These are phyloP conservation scores for Penicillium sp. DNA, from an alignment of 2,329 filamentous ascomycete genomes.

Conservation along the genomic window DNA sequence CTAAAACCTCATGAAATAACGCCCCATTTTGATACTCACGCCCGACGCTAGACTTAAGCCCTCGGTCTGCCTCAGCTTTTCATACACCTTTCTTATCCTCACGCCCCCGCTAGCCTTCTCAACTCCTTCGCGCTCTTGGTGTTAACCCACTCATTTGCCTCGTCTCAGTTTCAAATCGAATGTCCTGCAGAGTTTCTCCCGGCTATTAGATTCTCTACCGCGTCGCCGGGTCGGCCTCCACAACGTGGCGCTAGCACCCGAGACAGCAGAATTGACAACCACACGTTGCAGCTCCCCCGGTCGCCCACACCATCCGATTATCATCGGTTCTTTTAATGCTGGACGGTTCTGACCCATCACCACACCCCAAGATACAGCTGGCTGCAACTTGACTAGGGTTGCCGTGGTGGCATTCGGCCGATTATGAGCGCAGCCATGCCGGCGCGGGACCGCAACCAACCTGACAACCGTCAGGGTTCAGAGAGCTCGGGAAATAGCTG, in stretches of 20 bases:
- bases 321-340: constrained; percentile 26
- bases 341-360: constrained; percentile 6
- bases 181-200: not conserved
- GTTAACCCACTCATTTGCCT: not conserved
- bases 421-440: constrained; percentile 34
- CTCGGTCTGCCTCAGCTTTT: not conserved
- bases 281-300: constrained; percentile 9
- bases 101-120: constrained; percentile 3
- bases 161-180: not conserved
- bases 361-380: constrained; percentile 17
- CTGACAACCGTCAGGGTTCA: constrained; percentile 42
- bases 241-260: constrained; percentile 12
- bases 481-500: constrained; percentile 42
- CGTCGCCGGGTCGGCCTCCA: constrained; percentile 13
- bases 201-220: not conserved
- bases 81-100: not conserved
- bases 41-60: not conserved
- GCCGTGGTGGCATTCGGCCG: constrained; percentile 20
- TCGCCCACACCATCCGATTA: constrained; percentile 8
- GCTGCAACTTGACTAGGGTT: constrained; percentile 25
- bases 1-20: constrained; percentile 5
- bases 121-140: constrained; percentile 5
- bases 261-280: constrained; percentile 10
- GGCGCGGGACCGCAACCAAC: constrained; percentile 33
- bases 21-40: not conserved